Evolutionary conservation across 164 flowering plant species (phyloP).

Genomic region (Chimonanthus salicifolius): DNA sequence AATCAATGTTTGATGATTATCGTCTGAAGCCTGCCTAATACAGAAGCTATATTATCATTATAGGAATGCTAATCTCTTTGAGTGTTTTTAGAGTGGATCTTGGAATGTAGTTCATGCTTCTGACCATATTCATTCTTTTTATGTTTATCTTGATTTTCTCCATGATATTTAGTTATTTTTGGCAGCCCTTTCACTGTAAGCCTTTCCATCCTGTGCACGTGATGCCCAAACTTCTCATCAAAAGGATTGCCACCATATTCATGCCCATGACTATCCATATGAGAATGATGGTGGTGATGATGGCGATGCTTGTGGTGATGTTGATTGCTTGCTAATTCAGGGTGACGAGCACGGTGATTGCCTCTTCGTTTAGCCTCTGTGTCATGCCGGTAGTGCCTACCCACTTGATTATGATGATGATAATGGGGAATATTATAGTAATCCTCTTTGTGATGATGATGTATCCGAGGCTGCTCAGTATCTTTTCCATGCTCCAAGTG

Average conservation of each 20-base stretch:
- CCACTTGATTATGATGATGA: constrained; percentile 29
- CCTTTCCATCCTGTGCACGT: constrained; percentile 21
- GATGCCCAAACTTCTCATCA: constrained; percentile 27
- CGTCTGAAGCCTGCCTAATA: too few species aligned
- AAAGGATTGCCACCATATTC: constrained; percentile 16
- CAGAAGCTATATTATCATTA: too few species aligned
- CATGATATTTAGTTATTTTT: constrained; percentile 4
- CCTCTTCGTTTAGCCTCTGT: constrained; percentile 25
- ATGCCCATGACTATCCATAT: constrained; percentile 52
- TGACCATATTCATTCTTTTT: not conserved
- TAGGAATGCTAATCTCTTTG: not conserved
- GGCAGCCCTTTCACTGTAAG: constrained; percentile 12
- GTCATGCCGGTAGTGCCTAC: constrained; percentile 29
- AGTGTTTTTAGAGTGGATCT: not conserved
- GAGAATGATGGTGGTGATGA: constrained; percentile 44
- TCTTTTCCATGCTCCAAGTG: constrained; percentile 22
- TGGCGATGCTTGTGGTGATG: constrained; percentile 23
- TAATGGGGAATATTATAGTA: constrained; percentile 12
- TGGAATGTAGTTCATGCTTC: not conserved
- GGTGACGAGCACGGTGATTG: constrained; percentile 11
- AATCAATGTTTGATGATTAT: too few species aligned
- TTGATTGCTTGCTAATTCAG: not conserved
- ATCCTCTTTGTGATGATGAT: constrained; percentile 14
- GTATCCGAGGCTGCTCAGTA: constrained; percentile 13
- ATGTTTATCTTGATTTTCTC: constrained; percentile 14